Base-by-base conservation (phyloP, 2,329 filamentous ascomycete genomes). In the Alternaria dauci region DNA sequence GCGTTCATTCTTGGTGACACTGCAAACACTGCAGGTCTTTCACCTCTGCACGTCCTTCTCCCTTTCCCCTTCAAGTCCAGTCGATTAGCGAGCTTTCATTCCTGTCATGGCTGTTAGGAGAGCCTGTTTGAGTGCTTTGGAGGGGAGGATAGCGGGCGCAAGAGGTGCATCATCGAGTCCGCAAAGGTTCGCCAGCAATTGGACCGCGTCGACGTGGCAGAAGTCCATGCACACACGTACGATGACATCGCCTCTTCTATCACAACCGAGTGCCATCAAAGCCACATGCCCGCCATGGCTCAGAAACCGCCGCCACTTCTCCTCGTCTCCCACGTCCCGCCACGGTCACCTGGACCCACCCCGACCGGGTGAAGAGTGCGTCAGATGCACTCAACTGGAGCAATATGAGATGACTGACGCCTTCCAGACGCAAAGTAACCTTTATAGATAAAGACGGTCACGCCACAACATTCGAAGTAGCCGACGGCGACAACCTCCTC, bases 401-500 rank as follows among this genome's bases (percentile, higher is more conserved):
- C 46, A 26, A 23, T 5, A 9, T n/a, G 11, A 50, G 34, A 23
- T 41, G 5, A 47, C 60, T 68, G 43, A 66, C 55, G 59, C 26
- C 9, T 20, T 16, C 12, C 66, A 96, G 93, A 78, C 87, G 96
- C 59, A 91, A 91, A 75, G 86, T 99, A 26, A 96, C 94, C 0
- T 97, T 98, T 77, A 86, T 98, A 69, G 94, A 97, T 79, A 97
- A 98, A 80, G 93, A 97, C 20, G 89, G 89, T 52, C 83, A 87
- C 30, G 85, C 89, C 67, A 86, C 92, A 78, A 92, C 90, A 62
- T 88, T 97, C 72, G 88, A 90, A 61, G 94, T 97, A 8, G 84
- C 88, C 14, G 88, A 91, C 71, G 95, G 95, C 51, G 93, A 97
- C 80, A 99, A 99, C 79, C 84, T 99, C 55, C 85, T 99, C 55